phyloP scores from a whole-genome alignment of 352 stramenopile species.

The Phytopythium kandeliae region DNA sequence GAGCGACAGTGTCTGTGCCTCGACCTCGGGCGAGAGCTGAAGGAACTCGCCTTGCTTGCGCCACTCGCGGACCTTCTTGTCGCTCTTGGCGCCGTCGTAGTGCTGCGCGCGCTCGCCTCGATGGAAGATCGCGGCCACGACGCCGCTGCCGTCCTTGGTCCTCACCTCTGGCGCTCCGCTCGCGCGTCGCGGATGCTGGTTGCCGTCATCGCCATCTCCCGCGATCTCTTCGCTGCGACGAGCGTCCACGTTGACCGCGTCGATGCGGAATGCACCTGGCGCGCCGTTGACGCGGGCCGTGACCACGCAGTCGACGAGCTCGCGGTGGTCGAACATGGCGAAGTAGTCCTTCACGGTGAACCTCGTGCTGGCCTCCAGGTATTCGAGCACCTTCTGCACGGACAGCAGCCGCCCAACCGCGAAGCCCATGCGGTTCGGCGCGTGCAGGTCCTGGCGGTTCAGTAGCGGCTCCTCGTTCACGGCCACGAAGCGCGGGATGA shows the following conservation, averaged over 20 bases:
- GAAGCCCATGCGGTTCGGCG: slow-evolving; percentile 76
- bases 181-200: slow-evolving; percentile 1
- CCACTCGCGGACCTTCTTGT: slow-evolving; percentile 58
- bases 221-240: slow-evolving; percentile 2
- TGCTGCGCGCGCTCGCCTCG: slow-evolving; percentile 38
- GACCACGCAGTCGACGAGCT: slow-evolving; percentile 66
- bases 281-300: slow-evolving; percentile 67
- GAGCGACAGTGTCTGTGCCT: slow-evolving; percentile 34
- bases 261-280: slow-evolving; percentile 55
- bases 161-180: slow-evolving; percentile 12
- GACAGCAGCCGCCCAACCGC: slow-evolving; percentile 57
- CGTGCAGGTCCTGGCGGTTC: slow-evolving; percentile 56
- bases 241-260: slow-evolving; percentile 42
- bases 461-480: slow-evolving; percentile 54
- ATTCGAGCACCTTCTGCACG: slow-evolving; percentile 59
- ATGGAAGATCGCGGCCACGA: slow-evolving; percentile 39
- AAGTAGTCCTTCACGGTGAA: slow-evolving; percentile 50
- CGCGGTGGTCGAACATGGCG: slow-evolving; percentile 29
- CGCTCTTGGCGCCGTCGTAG: slow-evolving; percentile 68
- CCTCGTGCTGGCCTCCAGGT: slow-evolving; percentile 49
- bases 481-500: slow-evolving; percentile 79
- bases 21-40: slow-evolving; percentile 62
- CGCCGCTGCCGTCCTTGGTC: slow-evolving; percentile 20
- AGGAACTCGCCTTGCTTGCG: slow-evolving; percentile 49
- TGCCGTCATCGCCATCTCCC: background rate